Evolutionary conservation across 2,329 filamentous ascomycete genomes (phyloP).

Genomic region (Colletotrichum sp.): DNA sequence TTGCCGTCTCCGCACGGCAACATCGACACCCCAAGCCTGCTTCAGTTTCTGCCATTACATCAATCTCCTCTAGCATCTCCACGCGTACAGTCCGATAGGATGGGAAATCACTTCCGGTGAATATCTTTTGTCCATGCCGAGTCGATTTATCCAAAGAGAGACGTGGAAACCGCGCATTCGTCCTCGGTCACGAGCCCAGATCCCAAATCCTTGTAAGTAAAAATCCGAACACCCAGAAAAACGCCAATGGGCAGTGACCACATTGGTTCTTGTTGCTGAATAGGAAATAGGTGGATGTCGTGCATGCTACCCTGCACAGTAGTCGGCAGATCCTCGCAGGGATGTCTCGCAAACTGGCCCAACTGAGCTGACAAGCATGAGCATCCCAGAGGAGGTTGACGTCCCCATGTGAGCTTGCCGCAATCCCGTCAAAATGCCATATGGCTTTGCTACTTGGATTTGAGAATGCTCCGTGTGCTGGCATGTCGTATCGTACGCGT

Average conservation of each 20-base stretch:
- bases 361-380: background rate
- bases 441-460: background rate
- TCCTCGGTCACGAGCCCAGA: background rate
- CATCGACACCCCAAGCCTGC: background rate
- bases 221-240: background rate
- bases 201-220: background rate
- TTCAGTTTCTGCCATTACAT: background rate
- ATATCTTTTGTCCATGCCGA: background rate
- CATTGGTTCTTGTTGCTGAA: background rate
- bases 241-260: background rate
- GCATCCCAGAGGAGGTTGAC: background rate
- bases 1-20: background rate
- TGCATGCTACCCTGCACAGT: too few species aligned
- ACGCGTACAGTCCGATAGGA: background rate
- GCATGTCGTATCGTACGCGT: background rate
- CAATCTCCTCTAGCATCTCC: background rate
- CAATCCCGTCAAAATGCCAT: conserved; percentile 14
- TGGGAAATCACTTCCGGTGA: background rate
- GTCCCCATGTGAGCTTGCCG: background rate
- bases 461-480: background rate
- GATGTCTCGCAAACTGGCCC: background rate
- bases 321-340: background rate
- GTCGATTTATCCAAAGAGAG: background rate
- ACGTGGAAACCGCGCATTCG: background rate
- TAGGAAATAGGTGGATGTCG: background rate